These are phyloP conservation scores for Lactarius trivialis DNA, from an alignment of 768 basidiomycete species.

Conservation along the genomic window DNA sequence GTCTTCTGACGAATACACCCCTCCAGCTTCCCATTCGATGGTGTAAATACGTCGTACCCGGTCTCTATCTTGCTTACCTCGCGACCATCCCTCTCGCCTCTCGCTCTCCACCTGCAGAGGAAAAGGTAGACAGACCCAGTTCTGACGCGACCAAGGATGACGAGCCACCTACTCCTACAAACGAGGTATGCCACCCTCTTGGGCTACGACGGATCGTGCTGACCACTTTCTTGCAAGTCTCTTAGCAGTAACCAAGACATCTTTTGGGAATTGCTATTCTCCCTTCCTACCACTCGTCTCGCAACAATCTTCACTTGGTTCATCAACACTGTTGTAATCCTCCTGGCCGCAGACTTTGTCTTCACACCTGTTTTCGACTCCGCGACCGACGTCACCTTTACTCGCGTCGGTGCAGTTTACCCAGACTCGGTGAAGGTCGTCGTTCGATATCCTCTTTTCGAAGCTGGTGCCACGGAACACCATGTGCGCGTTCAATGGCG, in stretches of 20 bases:
- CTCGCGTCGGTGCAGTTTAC: constrained; percentile 64
- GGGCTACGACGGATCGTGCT: constrained; percentile 25
- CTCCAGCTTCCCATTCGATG: background rate
- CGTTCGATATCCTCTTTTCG: constrained; percentile 47
- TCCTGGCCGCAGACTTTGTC: constrained; percentile 43
- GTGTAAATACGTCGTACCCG: constrained; percentile 31
- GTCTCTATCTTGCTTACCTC: constrained; percentile 13
- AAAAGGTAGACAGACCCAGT: background rate
- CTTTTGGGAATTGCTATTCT: constrained; percentile 28
- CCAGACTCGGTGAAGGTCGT: constrained; percentile 56
- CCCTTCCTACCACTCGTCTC: constrained; percentile 29
- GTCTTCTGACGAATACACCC: background rate
- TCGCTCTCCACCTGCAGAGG: background rate
- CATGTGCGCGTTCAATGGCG: constrained; percentile 43
- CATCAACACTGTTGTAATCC: constrained; percentile 37
- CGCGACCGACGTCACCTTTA: constrained; percentile 51
- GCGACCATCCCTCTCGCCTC: constrained; percentile 19
- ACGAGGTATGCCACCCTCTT: constrained; percentile 31
- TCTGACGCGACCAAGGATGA: background rate
- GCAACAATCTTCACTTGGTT: constrained; percentile 27
- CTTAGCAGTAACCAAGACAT: constrained; percentile 12
- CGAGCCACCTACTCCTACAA: background rate
- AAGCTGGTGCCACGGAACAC: constrained; percentile 28
- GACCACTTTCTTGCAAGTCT: background rate
- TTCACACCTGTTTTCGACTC: constrained; percentile 49